phyloP scores from a whole-genome alignment of 257 asterid species.

The Solanum chmielewskii region DNA sequence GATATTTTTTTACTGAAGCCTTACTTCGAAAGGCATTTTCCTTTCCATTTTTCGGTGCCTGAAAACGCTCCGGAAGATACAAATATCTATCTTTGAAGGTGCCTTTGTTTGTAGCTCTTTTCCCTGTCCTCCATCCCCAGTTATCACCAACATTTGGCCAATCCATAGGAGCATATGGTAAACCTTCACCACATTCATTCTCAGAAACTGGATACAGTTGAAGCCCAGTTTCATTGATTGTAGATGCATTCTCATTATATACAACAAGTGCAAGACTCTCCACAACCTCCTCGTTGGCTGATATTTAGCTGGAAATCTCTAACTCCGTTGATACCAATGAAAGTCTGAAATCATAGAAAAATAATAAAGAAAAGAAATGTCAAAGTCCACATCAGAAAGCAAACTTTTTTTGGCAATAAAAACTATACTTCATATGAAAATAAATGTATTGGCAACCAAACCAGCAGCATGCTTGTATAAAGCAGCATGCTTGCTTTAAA shows the following conservation, averaged over 20 bases:
- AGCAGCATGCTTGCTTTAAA: too few species aligned
- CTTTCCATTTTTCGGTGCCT: background rate
- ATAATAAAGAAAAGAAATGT: background rate
- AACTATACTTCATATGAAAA: too few species aligned
- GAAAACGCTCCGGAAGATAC: constrained; percentile 38
- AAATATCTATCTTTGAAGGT: constrained; percentile 48
- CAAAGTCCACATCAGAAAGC: background rate
- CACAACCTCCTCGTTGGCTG: constrained; percentile 18
- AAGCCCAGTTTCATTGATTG: too few species aligned
- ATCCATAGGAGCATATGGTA: constrained; percentile 48
- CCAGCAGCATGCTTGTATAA: too few species aligned
- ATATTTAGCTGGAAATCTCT: background rate
- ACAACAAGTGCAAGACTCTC: constrained; percentile 35
- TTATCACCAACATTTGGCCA: too few species aligned
- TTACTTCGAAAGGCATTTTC: constrained; percentile 37
- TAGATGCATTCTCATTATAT: constrained; percentile 8
- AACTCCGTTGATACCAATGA: background rate
- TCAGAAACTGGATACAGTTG: constrained; percentile 38
- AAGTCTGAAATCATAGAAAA: too few species aligned
- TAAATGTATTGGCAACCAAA: too few species aligned
- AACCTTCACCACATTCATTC: constrained; percentile 19
- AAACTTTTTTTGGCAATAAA: background rate
- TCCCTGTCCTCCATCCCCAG: constrained; percentile 65
- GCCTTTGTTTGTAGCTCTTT: constrained; percentile 36
- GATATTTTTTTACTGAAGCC: constrained; percentile 36